Evolutionary conservation across 345 rosid genomes (phyloP).

Genomic region (Reutealis trisperma): DNA sequence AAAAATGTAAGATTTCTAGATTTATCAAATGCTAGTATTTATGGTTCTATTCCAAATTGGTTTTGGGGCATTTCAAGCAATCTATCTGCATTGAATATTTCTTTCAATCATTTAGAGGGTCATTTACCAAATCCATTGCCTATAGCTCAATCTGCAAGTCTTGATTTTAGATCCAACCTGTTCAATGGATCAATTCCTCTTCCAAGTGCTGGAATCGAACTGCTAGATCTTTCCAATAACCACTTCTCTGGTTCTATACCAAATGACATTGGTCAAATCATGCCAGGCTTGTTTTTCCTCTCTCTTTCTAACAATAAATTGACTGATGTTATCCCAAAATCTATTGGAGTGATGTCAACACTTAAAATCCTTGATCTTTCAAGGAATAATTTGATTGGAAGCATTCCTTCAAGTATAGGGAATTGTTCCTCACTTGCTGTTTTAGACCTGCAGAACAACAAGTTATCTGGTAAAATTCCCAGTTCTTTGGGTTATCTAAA

Average conservation of each 20-base stretch:
- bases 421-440: conserved; percentile 3
- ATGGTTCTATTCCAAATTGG: conserved; percentile 48
- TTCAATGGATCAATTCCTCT: conserved; percentile 20
- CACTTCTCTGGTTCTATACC: conserved; percentile 19
- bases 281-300: conserved; percentile 6
- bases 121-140: conserved; percentile 1
- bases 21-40: conserved; percentile 46
- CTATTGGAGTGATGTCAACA: background rate
- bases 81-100: conserved; percentile 10
- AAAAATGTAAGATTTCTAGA: conserved; percentile 42
- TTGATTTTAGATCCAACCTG: conserved; percentile 24
- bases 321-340: conserved; percentile 6
- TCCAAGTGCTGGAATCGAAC: background rate
- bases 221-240: conserved; percentile 19
- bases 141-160: conserved; percentile 1
- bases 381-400: conserved; percentile 10
- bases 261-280: background rate
- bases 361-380: conserved; percentile 18
- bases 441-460: conserved; percentile 14
- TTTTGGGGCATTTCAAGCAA: conserved; percentile 32
- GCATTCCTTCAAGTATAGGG: conserved; percentile 18
- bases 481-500: background rate
- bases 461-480: conserved; percentile 13
- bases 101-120: conserved; percentile 15
- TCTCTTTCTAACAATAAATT: conserved; percentile 12